Evolutionary conservation across 306 rosid genomes (phyloP), one percentile per base, ranked within the genome.

Genomic region (Lupinus albus): DNA sequence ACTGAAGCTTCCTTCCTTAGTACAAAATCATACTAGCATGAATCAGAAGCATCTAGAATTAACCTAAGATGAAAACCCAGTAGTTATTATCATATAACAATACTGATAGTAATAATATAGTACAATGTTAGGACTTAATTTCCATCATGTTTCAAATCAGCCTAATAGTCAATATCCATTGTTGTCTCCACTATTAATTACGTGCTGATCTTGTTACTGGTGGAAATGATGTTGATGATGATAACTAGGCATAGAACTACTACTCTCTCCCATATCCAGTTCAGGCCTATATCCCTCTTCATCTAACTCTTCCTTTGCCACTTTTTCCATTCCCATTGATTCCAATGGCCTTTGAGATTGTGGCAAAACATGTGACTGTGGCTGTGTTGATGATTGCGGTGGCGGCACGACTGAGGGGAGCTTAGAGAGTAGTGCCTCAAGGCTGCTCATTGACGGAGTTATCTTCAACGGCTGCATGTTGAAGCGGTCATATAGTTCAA

Each of bases 391-490:
- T 2, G 35, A 0, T 11, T 78, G 86, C 1, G 47, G 1, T 14
- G 78, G 86, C 4, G 88, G 88, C 18, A 81, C 83, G 20, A 87
- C 94, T 4, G 94, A 82, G 12, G 94, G 94, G 7, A 87, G 83
- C 78, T 84, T 85, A 3, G 94, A 85, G 52, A 84, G 84, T 9
- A 87, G 84, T 13, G 89, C 90, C 59, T 87, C 94, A 11, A 87
- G 88, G 52, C 94, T 87, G 51, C 89, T 87, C 90, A 87, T 87
- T 25, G 94, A 83, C 6, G 94, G 90, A 1, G 90, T 85, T 52
- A 87, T 74, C 68, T 78, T 76, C 2, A 85, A 56, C 12, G 88
- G 84, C 30, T 79, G 50, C 30, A 57, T 32, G 65, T 65, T 74
- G 64, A 76, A 75, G 21, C 84, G 79, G 6, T 80, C 75, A 64